Base-by-base conservation (phyloP, 164 flowering plant species). In the Saururus chinensis region DNA sequence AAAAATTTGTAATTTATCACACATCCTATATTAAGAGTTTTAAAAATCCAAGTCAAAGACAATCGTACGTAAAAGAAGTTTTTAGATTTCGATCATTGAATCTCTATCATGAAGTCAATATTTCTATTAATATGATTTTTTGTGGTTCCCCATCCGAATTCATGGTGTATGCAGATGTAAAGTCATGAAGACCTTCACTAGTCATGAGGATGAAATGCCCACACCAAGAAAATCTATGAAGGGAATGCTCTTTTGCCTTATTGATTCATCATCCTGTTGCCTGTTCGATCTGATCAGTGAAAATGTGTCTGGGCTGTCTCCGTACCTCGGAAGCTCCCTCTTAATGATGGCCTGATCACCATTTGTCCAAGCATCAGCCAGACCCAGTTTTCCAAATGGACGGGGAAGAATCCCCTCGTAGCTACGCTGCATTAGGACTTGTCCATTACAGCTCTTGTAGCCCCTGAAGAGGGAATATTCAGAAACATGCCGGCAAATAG, bases 191-290 rank as follows among this genome's bases (percentile, higher is more conserved):
- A 2, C 37, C 37, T 6, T 6, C 37, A n/a, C 37, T 30, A 30
- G 6, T 30, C 37, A 1, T 73, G 65, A 79, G 48, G 81, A 83
- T 64, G 87, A 76, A 49, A 80, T 74, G 35, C 93, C 89, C 64
- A 87, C 89, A 69, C 93, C 93, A 73, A 87, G 89, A 74, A 87
- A 87, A 74, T 87, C 93, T 60, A 84, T 84, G 82, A 87, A 84
- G 30, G 82, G 86, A 63, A 74, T 73, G 40, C 76, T 76, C 63
- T 81, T 77, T 52, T 63, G 64, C 51, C 71, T 68, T 24, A 63
- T 56, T 23, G 83, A 60, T 19, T 67, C 74, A 54, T 76, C 79
- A 52, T 74, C 69, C 51, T 72, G 70, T 35, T 71, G 70, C 26
- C 26, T 56, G 40, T 53, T 69, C 55, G 40, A 54, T 53, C 60